A percentile compares a stretch with the other conserved stretches of the same genome.
Evolutionary conservation across 352 stramenopile genomes (phyloP).

Genomic region (Phytopythium boreale): DNA sequence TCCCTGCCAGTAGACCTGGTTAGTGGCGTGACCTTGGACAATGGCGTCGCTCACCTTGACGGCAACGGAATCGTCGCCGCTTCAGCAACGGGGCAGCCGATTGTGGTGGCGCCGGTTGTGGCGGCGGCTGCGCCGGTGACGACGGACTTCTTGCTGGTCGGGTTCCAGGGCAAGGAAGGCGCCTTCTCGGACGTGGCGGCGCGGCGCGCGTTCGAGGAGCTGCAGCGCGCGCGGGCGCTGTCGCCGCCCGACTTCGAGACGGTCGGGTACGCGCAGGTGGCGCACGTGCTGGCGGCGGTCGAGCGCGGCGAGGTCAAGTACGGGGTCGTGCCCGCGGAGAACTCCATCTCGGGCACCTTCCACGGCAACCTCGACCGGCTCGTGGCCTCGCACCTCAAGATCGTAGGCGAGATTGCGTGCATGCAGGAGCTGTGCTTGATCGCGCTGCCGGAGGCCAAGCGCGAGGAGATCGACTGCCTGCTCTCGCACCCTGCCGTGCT

Average conservation of each 20-base stretch:
- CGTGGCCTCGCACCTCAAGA: conserved; percentile 62
- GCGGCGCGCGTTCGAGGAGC: conserved; percentile 50
- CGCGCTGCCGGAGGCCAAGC: conserved; percentile 28
- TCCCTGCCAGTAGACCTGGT: neutral
- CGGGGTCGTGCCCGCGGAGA: conserved; percentile 63
- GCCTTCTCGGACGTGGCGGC: conserved; percentile 71
- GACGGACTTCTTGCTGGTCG: conserved; percentile 49
- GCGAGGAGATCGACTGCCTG: conserved; percentile 49
- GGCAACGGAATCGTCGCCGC: neutral
- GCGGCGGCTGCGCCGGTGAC: neutral
- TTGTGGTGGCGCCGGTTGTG: neutral
- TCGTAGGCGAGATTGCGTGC: conserved; percentile 67
- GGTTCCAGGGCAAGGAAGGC: conserved; percentile 70
- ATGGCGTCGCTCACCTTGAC: neutral
- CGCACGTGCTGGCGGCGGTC: conserved; percentile 52
- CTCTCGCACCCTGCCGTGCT: conserved; percentile 63
- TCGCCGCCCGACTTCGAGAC: conserved; percentile 55
- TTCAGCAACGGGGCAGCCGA: neutral
- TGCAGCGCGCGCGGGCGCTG: conserved; percentile 40
- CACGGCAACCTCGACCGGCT: conserved; percentile 67
- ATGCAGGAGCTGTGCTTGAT: conserved; percentile 68
- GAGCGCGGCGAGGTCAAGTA: conserved; percentile 58
- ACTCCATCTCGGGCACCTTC: conserved; percentile 74
- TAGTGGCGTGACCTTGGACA: neutral
- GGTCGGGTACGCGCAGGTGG: conserved; percentile 50